A percentile compares a stretch with the other conserved stretches of the same genome.
Evolutionary conservation across 352 stramenopile species (phyloP).

Genomic region (Phytophthora pistaciae): DNA sequence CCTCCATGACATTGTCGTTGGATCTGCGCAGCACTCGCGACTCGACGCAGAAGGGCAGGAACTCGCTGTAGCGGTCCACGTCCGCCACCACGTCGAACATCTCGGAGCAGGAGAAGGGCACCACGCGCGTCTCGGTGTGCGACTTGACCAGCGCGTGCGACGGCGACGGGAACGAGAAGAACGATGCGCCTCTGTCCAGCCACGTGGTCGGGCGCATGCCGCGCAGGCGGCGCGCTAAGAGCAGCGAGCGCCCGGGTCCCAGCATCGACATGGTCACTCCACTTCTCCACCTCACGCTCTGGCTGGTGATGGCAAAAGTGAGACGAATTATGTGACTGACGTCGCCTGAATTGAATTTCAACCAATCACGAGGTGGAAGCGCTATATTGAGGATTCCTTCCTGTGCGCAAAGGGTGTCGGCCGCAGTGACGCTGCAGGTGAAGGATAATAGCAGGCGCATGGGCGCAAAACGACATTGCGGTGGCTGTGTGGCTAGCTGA

Average conservation of each 20-base stretch:
- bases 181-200: conserved; percentile 31
- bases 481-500: too few relatives aligned
- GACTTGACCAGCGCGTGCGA: conserved; percentile 69
- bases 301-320: conserved; percentile 7
- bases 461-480: background rate
- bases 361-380: conserved; percentile 14
- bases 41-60: conserved; percentile 86
- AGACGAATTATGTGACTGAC: conserved; percentile 14
- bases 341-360: conserved; percentile 3
- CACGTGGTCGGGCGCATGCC: conserved; percentile 2
- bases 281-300: background rate
- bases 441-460: background rate
- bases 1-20: conserved; percentile 87
- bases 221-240: conserved; percentile 15
- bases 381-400: background rate
- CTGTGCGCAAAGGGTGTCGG: background rate
- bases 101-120: conserved; percentile 78
- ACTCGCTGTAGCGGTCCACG: conserved; percentile 76
- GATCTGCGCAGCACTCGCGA: conserved; percentile 73
- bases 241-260: conserved; percentile 5
- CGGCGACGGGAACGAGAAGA: conserved; percentile 72
- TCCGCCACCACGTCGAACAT: conserved; percentile 88
- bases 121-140: conserved; percentile 75
- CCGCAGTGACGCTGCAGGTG: background rate
- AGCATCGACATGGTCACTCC: conserved; percentile 33